Percentiles rank a stretch among this genome's conserved stretches.
Evolutionary conservation across 768 basidiomycete genomes (phyloP).

Genomic region (Termitomyces sp.): DNA sequence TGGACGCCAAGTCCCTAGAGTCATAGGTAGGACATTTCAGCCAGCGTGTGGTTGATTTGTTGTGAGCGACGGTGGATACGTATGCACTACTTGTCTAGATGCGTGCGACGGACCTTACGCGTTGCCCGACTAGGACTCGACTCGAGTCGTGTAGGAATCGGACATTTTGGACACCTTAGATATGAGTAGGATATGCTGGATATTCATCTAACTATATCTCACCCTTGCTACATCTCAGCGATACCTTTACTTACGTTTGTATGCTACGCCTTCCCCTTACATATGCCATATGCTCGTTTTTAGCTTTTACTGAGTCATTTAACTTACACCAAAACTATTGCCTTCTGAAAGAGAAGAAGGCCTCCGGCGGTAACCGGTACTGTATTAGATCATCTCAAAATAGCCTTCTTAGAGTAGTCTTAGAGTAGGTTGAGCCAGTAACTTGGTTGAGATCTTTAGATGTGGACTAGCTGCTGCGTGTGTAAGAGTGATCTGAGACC

Average conservation of each 20-base stretch:
- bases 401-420: no score
- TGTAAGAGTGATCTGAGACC: no score
- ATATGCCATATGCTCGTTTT: neutral
- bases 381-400: no score
- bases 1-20: slow-evolving; percentile 25
- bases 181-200: neutral
- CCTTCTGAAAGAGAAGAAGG: no score
- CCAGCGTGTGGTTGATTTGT: neutral
- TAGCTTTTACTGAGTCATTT: neutral
- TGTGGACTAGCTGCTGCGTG: no score
- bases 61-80: neutral
- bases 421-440: no score
- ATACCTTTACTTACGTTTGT: neutral
- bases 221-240: neutral
- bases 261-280: neutral
- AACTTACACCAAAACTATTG: no score
- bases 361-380: no score
- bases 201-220: neutral
- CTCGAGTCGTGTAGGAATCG: neutral
- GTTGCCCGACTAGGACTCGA: neutral
- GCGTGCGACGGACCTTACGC: neutral
- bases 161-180: neutral
- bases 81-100: neutral
- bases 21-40: neutral
- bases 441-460: no score